Evolutionary conservation across 257 asterid genomes (phyloP).

Genomic region (Lantana camara): DNA sequence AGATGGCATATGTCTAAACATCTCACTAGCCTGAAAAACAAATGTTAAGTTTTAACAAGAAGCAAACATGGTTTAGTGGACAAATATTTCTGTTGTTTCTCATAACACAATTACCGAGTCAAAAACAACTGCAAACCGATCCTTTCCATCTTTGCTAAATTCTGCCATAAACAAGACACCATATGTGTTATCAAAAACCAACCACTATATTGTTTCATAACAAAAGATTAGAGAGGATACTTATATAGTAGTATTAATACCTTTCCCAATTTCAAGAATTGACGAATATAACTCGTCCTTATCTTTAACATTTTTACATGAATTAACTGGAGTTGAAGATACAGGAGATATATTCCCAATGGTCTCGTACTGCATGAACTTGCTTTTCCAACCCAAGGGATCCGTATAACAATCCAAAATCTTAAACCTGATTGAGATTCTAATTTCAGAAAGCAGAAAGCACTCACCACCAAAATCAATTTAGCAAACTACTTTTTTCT

Average conservation of each 20-base stretch:
- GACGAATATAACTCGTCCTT: constrained; percentile 51
- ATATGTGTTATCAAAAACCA: constrained; percentile 26
- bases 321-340: constrained; percentile 36
- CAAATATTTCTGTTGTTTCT: neutral
- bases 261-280: constrained; percentile 73
- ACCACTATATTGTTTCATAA: neutral
- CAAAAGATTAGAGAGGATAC: constrained; percentile 5
- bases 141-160: constrained; percentile 60
- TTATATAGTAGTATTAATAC: constrained; percentile 34
- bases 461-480: constrained; percentile 24
- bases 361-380: constrained; percentile 59
- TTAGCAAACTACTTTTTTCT: constrained; percentile 2
- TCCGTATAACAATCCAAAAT: constrained; percentile 88
- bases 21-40: constrained; percentile 78
- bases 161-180: constrained; percentile 51
- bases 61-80: constrained; percentile 4
- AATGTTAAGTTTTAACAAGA: neutral
- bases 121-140: constrained; percentile 78
- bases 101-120: constrained; percentile 67
- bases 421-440: constrained; percentile 55
- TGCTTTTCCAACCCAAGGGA: constrained; percentile 85
- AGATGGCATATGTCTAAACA: constrained; percentile 70
- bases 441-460: constrained; percentile 16
- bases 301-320: constrained; percentile 65
- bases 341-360: constrained; percentile 37